These are phyloP conservation scores for Leccinum broughii DNA, from an alignment of 768 basidiomycete genomes.

Conservation along the genomic window DNA sequence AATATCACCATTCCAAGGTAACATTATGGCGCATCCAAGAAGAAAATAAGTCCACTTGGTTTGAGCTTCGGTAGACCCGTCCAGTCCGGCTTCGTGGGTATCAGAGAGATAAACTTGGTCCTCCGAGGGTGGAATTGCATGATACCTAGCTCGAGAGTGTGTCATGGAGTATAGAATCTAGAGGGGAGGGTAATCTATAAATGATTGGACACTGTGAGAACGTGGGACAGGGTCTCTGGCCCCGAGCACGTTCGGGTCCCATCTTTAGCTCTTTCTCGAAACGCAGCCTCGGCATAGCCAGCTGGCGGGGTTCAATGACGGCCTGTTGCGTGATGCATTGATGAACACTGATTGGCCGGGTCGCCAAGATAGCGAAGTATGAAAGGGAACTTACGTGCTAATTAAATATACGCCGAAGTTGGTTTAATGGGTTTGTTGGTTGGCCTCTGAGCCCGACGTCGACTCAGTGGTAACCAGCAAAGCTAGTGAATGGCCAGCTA, in stretches of 20 bases:
- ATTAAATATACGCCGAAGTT: too few relatives aligned
- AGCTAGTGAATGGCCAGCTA: too few relatives aligned
- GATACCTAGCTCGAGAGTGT: slow-evolving; percentile 16
- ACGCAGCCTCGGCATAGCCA: background rate
- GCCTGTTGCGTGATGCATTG: background rate
- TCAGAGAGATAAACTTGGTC: slow-evolving; percentile 2
- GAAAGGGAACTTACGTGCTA: background rate
- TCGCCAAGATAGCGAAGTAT: background rate
- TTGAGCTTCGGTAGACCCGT: slow-evolving; percentile 36
- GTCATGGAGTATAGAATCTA: slow-evolving; percentile 8
- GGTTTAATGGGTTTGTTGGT: too few relatives aligned
- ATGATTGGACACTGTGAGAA: background rate
- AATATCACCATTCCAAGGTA: slow-evolving; percentile 86
- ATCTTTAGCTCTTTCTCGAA: background rate
- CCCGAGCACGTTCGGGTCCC: background rate
- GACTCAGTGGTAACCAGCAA: too few relatives aligned
- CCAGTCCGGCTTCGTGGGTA: slow-evolving; percentile 1
- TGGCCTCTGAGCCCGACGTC: too few relatives aligned
- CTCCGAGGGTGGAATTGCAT: slow-evolving; percentile 23
- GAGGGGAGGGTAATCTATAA: background rate
- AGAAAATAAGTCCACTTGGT: slow-evolving; percentile 69
- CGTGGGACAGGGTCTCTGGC: background rate
- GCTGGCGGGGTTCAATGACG: background rate
- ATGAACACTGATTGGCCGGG: background rate
- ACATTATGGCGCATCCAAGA: slow-evolving; percentile 75